Conservation (phyloP, 1,139 yeast species). For the Magnusiomyces starmeri region DNA sequence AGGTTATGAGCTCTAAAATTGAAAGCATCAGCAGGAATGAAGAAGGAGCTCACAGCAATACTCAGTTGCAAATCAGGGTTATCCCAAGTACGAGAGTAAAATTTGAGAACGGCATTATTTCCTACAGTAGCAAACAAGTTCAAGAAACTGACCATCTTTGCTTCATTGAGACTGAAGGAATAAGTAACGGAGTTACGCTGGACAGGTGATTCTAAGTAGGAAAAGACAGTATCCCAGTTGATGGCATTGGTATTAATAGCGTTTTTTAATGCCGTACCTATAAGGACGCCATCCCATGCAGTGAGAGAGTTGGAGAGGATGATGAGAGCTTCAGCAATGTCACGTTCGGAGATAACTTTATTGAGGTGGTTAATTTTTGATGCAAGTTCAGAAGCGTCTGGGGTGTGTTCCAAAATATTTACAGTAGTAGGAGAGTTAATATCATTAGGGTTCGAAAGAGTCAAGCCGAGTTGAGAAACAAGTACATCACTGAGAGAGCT, state of each 20-base stretch:
- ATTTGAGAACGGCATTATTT: slow-evolving; percentile 9
- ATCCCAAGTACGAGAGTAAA: slow-evolving; percentile 20
- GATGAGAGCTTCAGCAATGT: slow-evolving; percentile 14
- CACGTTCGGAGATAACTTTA: slow-evolving; percentile 6
- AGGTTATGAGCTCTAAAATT: slow-evolving; percentile 20
- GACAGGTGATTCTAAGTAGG: slow-evolving; percentile 7
- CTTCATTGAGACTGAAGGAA: slow-evolving; percentile 8
- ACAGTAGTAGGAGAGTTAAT: not conserved
- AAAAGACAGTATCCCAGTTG: slow-evolving; percentile 13
- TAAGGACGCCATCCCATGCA: slow-evolving; percentile 12
- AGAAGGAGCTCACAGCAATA: slow-evolving; percentile 19
- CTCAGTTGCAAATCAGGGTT: slow-evolving; percentile 24
- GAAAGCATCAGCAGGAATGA: slow-evolving; percentile 19
- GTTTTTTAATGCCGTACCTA: slow-evolving; percentile 14
- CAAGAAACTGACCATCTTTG: slow-evolving; percentile 8
- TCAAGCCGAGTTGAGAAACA: slow-evolving; percentile 5
- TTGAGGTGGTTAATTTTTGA: slow-evolving; percentile 8
- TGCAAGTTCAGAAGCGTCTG: slow-evolving; percentile 1
- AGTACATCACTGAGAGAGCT: slow-evolving; percentile 9
- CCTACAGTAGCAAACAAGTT: slow-evolving; percentile 11
- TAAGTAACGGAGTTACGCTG: slow-evolving; percentile 5
- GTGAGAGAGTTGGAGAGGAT: slow-evolving; percentile 10
- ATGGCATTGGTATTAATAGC: not conserved
- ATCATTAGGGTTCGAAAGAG: not conserved
- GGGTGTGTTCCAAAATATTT: slow-evolving; percentile 6